A percentile compares a stretch with the other conserved stretches of the same genome.
Conservation (phyloP, 805 yeast genomes). For the Candida chilensis region DNA sequence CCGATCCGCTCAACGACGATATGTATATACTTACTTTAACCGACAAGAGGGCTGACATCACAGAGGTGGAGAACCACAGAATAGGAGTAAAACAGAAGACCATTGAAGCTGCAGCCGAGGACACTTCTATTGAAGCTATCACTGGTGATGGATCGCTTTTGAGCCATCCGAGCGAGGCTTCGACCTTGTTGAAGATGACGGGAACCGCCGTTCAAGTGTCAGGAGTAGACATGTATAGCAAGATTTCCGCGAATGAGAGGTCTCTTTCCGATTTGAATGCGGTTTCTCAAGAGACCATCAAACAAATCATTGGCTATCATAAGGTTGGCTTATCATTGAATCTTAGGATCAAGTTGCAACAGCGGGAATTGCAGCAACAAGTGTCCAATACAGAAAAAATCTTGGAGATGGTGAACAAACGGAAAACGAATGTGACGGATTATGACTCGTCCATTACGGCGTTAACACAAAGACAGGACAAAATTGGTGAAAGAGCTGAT, state of each 20-base stretch:
- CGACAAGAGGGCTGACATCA: not conserved
- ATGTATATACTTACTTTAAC: not conserved
- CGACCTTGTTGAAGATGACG: no score
- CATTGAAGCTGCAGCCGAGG: no score
- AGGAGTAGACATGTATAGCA: no score
- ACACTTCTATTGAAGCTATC: no score
- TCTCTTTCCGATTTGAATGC: not conserved
- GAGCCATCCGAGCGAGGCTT: no score
- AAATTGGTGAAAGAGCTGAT: slow-evolving; percentile 17
- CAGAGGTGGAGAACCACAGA: not conserved
- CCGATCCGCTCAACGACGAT: not conserved
- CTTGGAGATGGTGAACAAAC: slow-evolving; percentile 5
- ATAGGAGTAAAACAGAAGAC: no score
- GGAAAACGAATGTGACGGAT: slow-evolving; percentile 6
- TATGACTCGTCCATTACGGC: slow-evolving; percentile 7
- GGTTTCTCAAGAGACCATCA: not conserved
- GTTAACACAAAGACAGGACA: slow-evolving; percentile 17
- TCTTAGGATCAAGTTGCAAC: slow-evolving; percentile 25
- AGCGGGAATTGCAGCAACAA: slow-evolving; percentile 31
- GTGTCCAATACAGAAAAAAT: slow-evolving; percentile 14
- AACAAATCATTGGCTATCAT: slow-evolving; percentile 5
- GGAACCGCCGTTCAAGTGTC: no score
- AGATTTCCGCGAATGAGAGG: no score
- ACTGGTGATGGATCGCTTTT: no score
- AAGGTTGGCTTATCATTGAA: slow-evolving; percentile 23